Base-by-base conservation (phyloP, 192 early-diverging fungal genomes). In the Coemansia sp. region DNA sequence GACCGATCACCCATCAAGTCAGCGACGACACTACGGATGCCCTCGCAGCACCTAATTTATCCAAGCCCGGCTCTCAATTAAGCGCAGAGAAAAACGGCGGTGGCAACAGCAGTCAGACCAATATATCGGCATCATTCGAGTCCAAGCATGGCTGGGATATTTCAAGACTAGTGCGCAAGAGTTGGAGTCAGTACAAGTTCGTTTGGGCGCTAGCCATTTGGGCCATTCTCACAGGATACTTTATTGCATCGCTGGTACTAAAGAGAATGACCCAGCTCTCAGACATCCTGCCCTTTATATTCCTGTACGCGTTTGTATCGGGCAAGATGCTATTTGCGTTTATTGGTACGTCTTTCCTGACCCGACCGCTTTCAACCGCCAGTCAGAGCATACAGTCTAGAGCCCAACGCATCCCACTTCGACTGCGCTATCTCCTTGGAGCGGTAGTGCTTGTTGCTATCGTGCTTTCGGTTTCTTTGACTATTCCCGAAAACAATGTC, bases 191-290 rank as follows among this genome's bases (percentile, higher is more conserved):
- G 40, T 58, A 81, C 68, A 65, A 66, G 41, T 3, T 66, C 2
- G 49, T 66, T 20, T 77, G 75, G 62, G 73, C 81, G 64, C 55
- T 88, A 18, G 76, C 41, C 9, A 75, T 87, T 60, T 92, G 88
- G 88, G 22, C 85, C 11, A 57, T 81, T 15, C 15, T 89, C 11
- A 90, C 87, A 8, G 88, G 80, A 41, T 94, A 87, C 78, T 86
- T 89, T 68, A 77, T 92, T 62, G 89, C 87, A 2, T 80, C 89
- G 40, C 71, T 88, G 68, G 78, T 76, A 12, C 71, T 90, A 41
- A 83, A 88, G 34, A 74, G 79, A 38, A 87, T 78, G 44, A 76
- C 79, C 18, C 82, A 82, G 36, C 72, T 87, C 16, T 83, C 86
- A 22, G 69, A 85, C 47, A 61, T 85, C 9, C 76, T 90, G 62